phyloP scores from a whole-genome alignment of 495 filamentous ascomycete species.

The Aspergillus baeticus region DNA sequence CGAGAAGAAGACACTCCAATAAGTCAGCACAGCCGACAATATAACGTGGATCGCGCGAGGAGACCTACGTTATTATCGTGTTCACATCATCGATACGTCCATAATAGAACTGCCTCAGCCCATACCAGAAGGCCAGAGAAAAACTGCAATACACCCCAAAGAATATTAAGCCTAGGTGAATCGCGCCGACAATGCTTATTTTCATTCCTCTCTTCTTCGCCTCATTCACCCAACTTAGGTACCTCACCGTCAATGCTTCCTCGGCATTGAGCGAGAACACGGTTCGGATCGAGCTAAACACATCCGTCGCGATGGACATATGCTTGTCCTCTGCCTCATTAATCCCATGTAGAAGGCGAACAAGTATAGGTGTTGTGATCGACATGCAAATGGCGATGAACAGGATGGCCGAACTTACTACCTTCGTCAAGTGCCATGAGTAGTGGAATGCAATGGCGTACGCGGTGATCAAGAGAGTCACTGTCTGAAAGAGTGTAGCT shows the following conservation, averaged over 20 bases:
- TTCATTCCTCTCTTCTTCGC: constrained; percentile 51
- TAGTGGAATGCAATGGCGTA: constrained; percentile 50
- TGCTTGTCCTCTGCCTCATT: constrained; percentile 30
- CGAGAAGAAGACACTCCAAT: constrained; percentile 46
- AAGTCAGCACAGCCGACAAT: too few species aligned
- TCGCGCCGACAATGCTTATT: constrained; percentile 23
- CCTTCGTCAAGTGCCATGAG: constrained; percentile 48
- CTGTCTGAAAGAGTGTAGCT: constrained; percentile 46
- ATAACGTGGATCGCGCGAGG: too few species aligned
- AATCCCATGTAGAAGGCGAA: constrained; percentile 31
- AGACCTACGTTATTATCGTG: constrained; percentile 45
- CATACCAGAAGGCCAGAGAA: constrained; percentile 53
- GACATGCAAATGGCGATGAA: constrained; percentile 31
- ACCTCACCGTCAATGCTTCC: constrained; percentile 34
- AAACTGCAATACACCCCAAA: constrained; percentile 48
- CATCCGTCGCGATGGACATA: constrained; percentile 46
- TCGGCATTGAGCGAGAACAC: constrained; percentile 55
- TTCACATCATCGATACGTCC: constrained; percentile 36
- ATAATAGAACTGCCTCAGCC: constrained; percentile 38
- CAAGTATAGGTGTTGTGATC: constrained; percentile 38
- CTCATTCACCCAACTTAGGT: constrained; percentile 55
- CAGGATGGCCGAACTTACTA: constrained; percentile 38
- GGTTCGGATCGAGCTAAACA: constrained; percentile 47
- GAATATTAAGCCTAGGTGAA: constrained; percentile 34
- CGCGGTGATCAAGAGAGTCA: constrained; percentile 50